phyloP scores from a whole-genome alignment of 192 early-diverging fungal species.

The Entomortierella beljakovae region DNA sequence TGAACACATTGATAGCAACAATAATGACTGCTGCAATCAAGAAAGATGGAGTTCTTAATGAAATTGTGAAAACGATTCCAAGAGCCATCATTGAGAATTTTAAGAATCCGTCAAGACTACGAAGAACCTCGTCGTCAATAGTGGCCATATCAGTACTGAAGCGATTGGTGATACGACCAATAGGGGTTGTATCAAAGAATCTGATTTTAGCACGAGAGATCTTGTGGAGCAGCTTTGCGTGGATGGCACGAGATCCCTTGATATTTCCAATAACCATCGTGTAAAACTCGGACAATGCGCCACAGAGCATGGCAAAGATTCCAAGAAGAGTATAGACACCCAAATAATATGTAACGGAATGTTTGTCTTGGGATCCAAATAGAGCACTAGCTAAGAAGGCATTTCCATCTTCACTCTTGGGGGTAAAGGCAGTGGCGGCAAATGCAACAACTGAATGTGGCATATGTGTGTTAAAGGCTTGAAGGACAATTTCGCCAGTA shows the following conservation, averaged over 20 bases:
- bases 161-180: constrained; percentile 84
- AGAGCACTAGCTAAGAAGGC: constrained; percentile 8
- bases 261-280: constrained; percentile 56
- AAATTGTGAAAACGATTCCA: constrained; percentile 70
- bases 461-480: neutral
- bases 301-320: constrained; percentile 35
- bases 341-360: constrained; percentile 69
- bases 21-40: constrained; percentile 71
- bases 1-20: constrained; percentile 61
- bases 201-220: constrained; percentile 78
- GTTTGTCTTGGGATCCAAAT: constrained; percentile 10
- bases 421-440: constrained; percentile 22
- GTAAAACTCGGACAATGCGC: constrained; percentile 38
- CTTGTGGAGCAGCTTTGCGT: constrained; percentile 62
- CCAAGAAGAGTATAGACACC: constrained; percentile 70
- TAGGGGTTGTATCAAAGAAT: constrained; percentile 93
- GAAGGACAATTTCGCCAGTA: constrained; percentile 14
- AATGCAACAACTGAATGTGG: constrained; percentile 12
- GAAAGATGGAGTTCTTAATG: constrained; percentile 76
- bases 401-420: neutral
- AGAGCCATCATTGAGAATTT: constrained; percentile 56
- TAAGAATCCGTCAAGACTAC: constrained; percentile 60
- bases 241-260: constrained; percentile 67
- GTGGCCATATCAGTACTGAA: constrained; percentile 89
- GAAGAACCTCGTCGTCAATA: constrained; percentile 73